Base-by-base conservation (phyloP, 768 basidiomycete species). In the Chiua virens region DNA sequence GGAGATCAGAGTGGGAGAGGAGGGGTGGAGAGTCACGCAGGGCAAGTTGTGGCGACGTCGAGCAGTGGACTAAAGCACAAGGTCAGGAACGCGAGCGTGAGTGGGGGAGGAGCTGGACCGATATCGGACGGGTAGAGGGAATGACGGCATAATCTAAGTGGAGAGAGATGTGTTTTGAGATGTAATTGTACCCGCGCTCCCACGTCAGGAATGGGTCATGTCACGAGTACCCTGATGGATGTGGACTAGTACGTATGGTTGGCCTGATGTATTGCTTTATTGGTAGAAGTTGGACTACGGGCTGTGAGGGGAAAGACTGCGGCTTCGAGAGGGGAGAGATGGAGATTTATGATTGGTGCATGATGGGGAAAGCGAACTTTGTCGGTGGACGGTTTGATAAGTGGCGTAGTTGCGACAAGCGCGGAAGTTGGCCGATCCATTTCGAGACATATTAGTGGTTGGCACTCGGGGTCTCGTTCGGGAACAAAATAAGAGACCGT, bases 61-160 rank as follows among this genome's bases (percentile, higher is more conserved):
- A 65, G 58, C 48, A 68, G 69, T 44, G 75, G 73, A 40, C 60
- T 77, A 62, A 79, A 76, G 66, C 65, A 63, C 36, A 78, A 79
- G 64, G 75, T 71, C 49, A 75, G 80, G 66, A 66, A 79, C 50
- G 53, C 73, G 59, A 80, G 80, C 51, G 68, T 72, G 35, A 74
- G 74, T 50, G 77, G 73, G 22, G 48, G 59, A 21, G 66, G 59
- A 21, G 53, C 55, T 43, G 53, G 44, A 14, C 57, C 59, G 17
- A 55, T 59, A 47, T 54, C 61, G 53, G 66, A 70, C n/a, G 62
- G 55, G 21, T 47, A 54, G 42, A 14, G 13, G 30, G 30, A 14
- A 13, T 69, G 54, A 63, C 60, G 66, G 63, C 57, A 65, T 42
- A 18, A 42, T 43, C 44, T 47, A 56, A 22, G 13, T 45, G 47